phyloP scores from a whole-genome alignment of 495 filamentous ascomycete genomes.

The Trichoderma virens region DNA sequence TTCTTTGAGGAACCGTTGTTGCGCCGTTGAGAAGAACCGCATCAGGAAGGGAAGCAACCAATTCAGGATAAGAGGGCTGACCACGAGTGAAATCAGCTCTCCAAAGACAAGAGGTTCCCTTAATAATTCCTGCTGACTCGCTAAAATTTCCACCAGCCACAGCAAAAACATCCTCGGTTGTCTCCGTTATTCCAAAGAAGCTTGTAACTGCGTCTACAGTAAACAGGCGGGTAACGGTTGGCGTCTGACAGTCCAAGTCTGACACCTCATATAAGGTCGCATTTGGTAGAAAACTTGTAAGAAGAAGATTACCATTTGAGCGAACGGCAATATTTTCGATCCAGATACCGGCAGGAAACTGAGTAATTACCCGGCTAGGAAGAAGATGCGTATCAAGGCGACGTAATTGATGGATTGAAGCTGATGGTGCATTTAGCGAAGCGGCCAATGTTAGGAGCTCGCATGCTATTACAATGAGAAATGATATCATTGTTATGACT shows the following conservation, averaged over 20 bases:
- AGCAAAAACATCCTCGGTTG: constrained; percentile 22
- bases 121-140: background rate
- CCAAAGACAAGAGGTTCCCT: constrained; percentile 12
- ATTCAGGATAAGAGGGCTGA: background rate
- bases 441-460: background rate
- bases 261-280: constrained; percentile 15
- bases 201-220: constrained; percentile 14
- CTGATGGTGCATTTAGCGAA: background rate
- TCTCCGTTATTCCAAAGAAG: constrained; percentile 26
- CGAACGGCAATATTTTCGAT: constrained; percentile 34
- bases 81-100: constrained; percentile 10
- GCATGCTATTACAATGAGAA: background rate
- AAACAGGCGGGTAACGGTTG: constrained; percentile 15
- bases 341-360: constrained; percentile 27
- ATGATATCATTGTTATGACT: background rate
- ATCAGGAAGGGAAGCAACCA: constrained; percentile 10
- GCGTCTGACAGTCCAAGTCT: constrained; percentile 14
- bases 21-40: constrained; percentile 27
- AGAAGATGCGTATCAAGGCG: background rate
- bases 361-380: background rate
- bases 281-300: constrained; percentile 18
- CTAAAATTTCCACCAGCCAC: constrained; percentile 19
- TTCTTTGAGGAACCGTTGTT: constrained; percentile 19
- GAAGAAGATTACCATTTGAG: constrained; percentile 25
- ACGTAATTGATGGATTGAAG: background rate